Evolutionary conservation across 2,329 filamentous ascomycete species (phyloP), one percentile per base, ranked within the genome.

Genomic region (Fusarium sp.): DNA sequence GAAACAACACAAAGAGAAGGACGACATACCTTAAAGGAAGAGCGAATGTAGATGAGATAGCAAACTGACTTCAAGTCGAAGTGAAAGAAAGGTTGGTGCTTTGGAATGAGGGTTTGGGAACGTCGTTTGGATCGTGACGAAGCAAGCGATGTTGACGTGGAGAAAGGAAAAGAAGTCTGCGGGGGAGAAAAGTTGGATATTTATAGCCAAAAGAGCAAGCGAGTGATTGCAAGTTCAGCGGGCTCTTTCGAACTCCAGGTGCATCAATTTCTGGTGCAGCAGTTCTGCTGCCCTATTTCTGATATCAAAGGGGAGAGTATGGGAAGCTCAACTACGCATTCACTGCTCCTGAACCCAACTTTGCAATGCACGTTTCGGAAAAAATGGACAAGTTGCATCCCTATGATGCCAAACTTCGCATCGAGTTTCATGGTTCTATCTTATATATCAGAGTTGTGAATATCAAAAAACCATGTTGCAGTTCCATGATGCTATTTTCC

Each of bases 401-500:
- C 11, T 33, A n/a, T 30, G 5, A 35, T 9, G 2, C 19, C 12
- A 30, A 38, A 40, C 59, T 49, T 40, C 46, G n/a, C 9, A 37
- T 40, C 42, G 23, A 38, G 9, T 65, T 59, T 64, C n/a, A 12
- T 25, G 13, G 13, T 35, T 19, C n/a, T 40, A 52, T 43, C 23
- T 33, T 15, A 23, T 44, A 15, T 43, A 38, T 43, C 23, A 21
- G 15, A 30, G 54, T 64, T 32, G 43, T 23, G 18, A 65, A 70
- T 69, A 65, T 64, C 67, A 69, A 65, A 69, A 47, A 43, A 21
- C 16, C 16, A 23, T 59, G 46, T 35, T 49, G 40, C 18, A 54
- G 50, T 69, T 65, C 67, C 66, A 69, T 65, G 28, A 23, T 23
- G 16, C 23, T 46, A 70, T 53, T 59, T 53, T 60, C 47, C 59